A percentile compares a stretch with the other conserved stretches of the same genome.
These are phyloP conservation scores for Fomes fomentarius DNA, from an alignment of 1,284 basidiomycete genomes.

Conservation along the genomic window DNA sequence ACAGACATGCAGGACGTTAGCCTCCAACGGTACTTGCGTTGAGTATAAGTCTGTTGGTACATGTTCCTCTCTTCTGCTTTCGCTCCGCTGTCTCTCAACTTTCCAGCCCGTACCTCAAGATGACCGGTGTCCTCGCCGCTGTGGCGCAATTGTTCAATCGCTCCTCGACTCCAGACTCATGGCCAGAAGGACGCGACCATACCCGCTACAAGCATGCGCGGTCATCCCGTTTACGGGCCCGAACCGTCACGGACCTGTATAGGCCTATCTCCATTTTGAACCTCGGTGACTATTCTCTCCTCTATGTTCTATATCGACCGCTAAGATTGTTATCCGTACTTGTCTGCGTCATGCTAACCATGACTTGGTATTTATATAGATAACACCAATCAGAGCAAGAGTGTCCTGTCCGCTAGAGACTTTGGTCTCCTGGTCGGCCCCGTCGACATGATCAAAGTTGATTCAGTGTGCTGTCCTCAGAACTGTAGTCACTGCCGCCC, in stretches of 20 bases:
- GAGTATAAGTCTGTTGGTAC: no score
- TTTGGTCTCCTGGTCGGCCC: background rate
- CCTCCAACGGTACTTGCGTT: background rate
- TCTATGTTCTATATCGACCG: background rate
- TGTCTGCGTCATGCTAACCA: no score
- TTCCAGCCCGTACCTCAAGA: background rate
- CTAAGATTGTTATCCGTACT: no score
- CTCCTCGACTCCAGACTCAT: background rate
- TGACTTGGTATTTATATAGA: no score
- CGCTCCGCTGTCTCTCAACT: background rate
- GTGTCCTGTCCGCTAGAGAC: background rate
- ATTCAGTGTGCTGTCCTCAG: constrained; percentile 1
- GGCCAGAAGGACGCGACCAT: background rate
- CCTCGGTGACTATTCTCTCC: background rate
- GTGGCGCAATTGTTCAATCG: constrained; percentile 1
- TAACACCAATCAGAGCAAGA: background rate
- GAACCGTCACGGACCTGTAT: no score
- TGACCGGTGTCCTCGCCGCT: constrained; percentile 3
- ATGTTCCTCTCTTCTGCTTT: background rate
- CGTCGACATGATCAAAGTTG: background rate
- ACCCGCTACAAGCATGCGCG: background rate
- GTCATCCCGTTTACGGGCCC: background rate
- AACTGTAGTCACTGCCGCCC: constrained; percentile 11
- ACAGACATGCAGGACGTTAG: no score
- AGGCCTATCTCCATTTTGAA: background rate